A percentile compares a stretch with the other conserved stretches of the same genome.
Evolutionary conservation across 2,329 filamentous ascomycete species (phyloP).

Genomic region (Trichoderma sp.): DNA sequence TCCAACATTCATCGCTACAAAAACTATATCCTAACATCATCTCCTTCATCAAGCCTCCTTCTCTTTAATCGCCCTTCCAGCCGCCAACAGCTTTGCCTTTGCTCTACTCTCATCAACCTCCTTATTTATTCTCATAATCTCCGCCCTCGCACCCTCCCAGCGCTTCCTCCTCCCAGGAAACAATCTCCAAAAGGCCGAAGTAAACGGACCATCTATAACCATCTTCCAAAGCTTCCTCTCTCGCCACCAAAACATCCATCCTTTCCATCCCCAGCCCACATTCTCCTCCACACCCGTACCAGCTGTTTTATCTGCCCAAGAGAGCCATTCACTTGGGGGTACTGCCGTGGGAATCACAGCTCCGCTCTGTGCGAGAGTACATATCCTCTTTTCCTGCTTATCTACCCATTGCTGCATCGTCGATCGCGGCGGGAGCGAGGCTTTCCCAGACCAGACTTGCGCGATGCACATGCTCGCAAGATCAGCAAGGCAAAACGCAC

Average conservation of each 20-base stretch:
- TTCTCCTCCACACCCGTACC: conserved; percentile 43
- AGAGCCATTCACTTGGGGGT: conserved; percentile 28
- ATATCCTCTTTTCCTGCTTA: conserved; percentile 27
- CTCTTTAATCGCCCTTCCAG: neutral
- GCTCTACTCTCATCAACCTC: neutral
- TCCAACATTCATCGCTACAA: neutral
- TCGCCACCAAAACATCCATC: conserved; percentile 43
- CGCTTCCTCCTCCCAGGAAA: conserved; percentile 26
- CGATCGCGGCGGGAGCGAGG: conserved; percentile 34
- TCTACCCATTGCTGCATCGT: conserved; percentile 38
- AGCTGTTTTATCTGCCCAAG: conserved; percentile 36
- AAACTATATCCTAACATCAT: neutral
- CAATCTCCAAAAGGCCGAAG: conserved; percentile 28
- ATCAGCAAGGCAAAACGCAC: conserved; percentile 31
- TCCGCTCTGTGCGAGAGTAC: conserved; percentile 26
- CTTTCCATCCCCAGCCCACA: conserved; percentile 42
- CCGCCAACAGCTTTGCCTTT: neutral
- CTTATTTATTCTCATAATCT: conserved; percentile 3
- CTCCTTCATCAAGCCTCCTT: neutral
- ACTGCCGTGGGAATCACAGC: conserved; percentile 29
- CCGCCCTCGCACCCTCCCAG: conserved; percentile 26
- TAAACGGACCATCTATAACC: conserved; percentile 32
- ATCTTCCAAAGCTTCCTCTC: conserved; percentile 42
- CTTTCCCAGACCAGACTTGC: conserved; percentile 30
- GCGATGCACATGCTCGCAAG: conserved; percentile 37